Percentiles rank a stretch among this genome's conserved stretches.
These are phyloP conservation scores for Trametes pubescens DNA, from an alignment of 1,284 basidiomycete species.

Conservation along the genomic window DNA sequence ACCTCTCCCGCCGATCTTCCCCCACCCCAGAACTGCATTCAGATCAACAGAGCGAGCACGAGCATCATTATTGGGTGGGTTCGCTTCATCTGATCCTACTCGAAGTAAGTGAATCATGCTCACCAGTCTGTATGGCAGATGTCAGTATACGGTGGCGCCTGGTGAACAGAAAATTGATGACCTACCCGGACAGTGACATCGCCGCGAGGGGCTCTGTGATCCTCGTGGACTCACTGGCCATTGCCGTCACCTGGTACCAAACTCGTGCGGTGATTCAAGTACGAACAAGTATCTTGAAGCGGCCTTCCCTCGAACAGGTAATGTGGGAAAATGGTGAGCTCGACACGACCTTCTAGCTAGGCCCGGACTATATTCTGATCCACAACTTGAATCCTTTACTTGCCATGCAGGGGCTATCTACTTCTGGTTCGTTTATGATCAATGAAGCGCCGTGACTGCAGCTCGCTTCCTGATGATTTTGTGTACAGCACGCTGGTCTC, in stretches of 20 bases:
- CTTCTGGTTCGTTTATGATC: not conserved
- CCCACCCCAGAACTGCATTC: not conserved
- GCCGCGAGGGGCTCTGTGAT: not conserved
- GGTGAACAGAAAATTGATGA: too few relatives aligned
- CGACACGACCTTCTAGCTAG: too few relatives aligned
- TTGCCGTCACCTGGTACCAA: not conserved
- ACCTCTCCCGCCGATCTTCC: too few relatives aligned
- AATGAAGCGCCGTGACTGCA: too few relatives aligned
- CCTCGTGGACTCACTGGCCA: not conserved
- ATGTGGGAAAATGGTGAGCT: not conserved
- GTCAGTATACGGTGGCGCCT: not conserved
- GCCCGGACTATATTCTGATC: too few relatives aligned
- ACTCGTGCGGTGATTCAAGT: not conserved
- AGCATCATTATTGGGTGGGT: too few relatives aligned
- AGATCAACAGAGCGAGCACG: not conserved
- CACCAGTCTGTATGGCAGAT: not conserved
- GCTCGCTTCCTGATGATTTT: too few relatives aligned
- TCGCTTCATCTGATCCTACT: too few relatives aligned
- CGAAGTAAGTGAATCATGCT: too few relatives aligned
- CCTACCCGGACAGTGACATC: not conserved
- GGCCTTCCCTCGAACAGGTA: not conserved
- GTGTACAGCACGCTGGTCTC: not conserved
- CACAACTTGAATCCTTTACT: not conserved
- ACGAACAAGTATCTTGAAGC: not conserved
- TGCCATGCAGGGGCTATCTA: not conserved